Evolutionary conservation across 148 eudicot species (phyloP).

Genomic region (Vaccinium myrtillus): DNA sequence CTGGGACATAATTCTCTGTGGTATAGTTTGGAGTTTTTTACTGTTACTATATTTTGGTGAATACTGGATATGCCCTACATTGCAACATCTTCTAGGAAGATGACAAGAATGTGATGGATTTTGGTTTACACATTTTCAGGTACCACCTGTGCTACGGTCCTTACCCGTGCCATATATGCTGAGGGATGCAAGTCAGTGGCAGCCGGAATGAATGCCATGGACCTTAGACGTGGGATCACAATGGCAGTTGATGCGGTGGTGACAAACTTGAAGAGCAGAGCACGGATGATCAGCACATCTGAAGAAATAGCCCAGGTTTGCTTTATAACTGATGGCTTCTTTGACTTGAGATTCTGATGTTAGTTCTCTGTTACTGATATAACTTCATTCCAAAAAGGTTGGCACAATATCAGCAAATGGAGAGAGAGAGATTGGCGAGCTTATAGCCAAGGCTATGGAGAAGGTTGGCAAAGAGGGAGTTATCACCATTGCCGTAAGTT

Average conservation of each 20-base stretch:
- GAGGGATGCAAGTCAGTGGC: slow-evolving; percentile 83
- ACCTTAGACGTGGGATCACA: slow-evolving; percentile 52
- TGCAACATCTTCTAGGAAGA: not conserved
- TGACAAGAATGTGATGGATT: not conserved
- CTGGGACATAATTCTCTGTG: not conserved
- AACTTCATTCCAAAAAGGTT: slow-evolving; percentile 27
- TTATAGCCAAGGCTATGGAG: slow-evolving; percentile 63
- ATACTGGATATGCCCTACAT: not conserved
- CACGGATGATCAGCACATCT: slow-evolving; percentile 43
- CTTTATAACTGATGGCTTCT: not conserved
- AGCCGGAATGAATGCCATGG: slow-evolving; percentile 85
- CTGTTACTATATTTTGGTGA: not conserved
- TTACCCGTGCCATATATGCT: slow-evolving; percentile 57
- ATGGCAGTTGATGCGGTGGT: slow-evolving; percentile 55
- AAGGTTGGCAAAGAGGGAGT: slow-evolving; percentile 61
- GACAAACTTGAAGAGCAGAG: slow-evolving; percentile 42
- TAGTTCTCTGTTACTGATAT: not conserved
- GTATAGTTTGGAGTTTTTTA: not conserved
- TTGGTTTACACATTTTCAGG: slow-evolving; percentile 35
- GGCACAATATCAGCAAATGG: slow-evolving; percentile 53
- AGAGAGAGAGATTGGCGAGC: slow-evolving; percentile 55
- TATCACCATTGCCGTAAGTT: slow-evolving; percentile 39
- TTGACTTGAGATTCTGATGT: not conserved
- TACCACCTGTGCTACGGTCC: slow-evolving; percentile 72
- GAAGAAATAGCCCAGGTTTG: slow-evolving; percentile 45